Evolutionary conservation across 164 flowering plant genomes (phyloP), one percentile per base, ranked within the genome.

Genomic region (Paratinospora sagittata): DNA sequence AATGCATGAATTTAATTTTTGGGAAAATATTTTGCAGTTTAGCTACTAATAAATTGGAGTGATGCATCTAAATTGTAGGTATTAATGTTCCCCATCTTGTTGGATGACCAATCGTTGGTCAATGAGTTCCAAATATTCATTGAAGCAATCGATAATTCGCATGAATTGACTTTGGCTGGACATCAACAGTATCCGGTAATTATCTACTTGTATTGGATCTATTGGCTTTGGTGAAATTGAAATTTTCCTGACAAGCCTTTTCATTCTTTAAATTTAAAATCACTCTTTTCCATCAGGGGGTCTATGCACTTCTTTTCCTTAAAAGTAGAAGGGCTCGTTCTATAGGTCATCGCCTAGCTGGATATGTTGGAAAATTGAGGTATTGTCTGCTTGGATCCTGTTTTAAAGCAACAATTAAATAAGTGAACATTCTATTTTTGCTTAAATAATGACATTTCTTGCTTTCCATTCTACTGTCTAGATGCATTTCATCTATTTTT

Each of bases 141-240:
- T 73, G 95, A 92, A 83, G 88, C 95, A 52, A 72, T 94, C 72
- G 98, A 94, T 77, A 71, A 82, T 69, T 77, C 84, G 63, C 95
- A 94, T 81, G 97, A 94, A 80, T 76, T 92, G 73, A 80, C 88
- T 62, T 79, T 94, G 80, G 90, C 81, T 73, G 92, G 90, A 61
- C 79, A 90, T 72, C 97, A 91, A 73, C 91, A 88, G 63, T 92
- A 89, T 83, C 97, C 93, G 84, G 98, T 94, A 90, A 66, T 60
- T 70, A 39, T 67, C 52, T 71, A 41, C 47, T 26, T 34, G 8
- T 21, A 34, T 45, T 60, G 24, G 26, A 26, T 64, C 17, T 21
- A 12, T 26, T 67, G 55, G 41, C 70, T 55, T 71, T 13, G 27
- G 11, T 16, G 30, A n/a, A 37, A 0, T 2, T 16, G 6, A 8